These are phyloP conservation scores for Lachancea mirantina DNA, from an alignment of 805 yeast genomes.

Conservation along the genomic window DNA sequence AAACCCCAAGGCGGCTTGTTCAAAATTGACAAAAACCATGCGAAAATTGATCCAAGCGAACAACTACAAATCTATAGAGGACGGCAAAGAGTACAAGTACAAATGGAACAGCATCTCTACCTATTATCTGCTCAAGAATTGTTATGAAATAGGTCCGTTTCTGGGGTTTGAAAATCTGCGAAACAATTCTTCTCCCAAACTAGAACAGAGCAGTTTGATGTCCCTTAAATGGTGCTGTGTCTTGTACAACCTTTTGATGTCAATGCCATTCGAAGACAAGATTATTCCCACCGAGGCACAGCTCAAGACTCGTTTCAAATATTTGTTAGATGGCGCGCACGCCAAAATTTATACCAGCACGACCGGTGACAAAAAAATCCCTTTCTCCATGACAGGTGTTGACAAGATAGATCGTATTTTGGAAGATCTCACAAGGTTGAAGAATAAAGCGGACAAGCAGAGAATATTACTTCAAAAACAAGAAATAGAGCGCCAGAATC, in stretches of 20 bases:
- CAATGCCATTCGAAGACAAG: neutral
- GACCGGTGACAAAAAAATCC: conserved; percentile 2
- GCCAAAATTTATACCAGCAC: conserved; percentile 1
- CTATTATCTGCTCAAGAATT: conserved; percentile 3
- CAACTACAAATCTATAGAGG: conserved; percentile 4
- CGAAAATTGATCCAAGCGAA: neutral
- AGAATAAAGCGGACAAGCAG: conserved; percentile 3
- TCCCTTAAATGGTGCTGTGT: conserved; percentile 6
- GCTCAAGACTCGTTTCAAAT: conserved; percentile 4
- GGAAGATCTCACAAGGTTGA: conserved; percentile 3
- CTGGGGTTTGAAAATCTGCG: conserved; percentile 4
- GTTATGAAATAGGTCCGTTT: conserved; percentile 5
- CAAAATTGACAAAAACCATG: neutral
- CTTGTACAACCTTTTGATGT: conserved; percentile 4
- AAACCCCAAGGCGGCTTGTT: no score
- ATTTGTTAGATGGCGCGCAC: conserved; percentile 4
- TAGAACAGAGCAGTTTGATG: conserved; percentile 5
- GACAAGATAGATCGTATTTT: conserved; percentile 1
- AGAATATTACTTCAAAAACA: conserved; percentile 2
- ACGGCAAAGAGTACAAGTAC: conserved; percentile 3
- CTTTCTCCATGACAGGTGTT: conserved; percentile 2
- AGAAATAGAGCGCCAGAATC: conserved; percentile 4
- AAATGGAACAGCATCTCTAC: conserved; percentile 5
- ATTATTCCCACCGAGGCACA: conserved; percentile 4
- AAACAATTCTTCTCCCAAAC: conserved; percentile 2